A percentile compares a stretch with the other conserved stretches of the same genome.
Conservation (phyloP, 768 basidiomycete genomes). For the Vararia minispora region DNA sequence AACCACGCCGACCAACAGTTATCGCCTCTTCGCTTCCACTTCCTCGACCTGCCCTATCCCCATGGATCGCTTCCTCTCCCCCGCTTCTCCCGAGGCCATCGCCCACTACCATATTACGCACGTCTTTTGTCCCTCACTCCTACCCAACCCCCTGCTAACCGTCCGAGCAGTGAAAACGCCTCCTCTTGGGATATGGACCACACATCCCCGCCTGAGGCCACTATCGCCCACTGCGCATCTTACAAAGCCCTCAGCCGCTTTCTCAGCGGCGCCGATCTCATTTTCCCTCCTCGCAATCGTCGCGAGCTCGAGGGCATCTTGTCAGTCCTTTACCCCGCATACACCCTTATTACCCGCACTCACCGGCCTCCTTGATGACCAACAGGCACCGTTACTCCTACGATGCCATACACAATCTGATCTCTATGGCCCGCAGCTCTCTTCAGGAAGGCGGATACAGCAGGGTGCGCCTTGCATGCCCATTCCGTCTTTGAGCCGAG, state of each 20-base stretch:
- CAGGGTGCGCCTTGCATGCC: slow-evolving; percentile 26
- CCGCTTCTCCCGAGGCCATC: slow-evolving; percentile 61
- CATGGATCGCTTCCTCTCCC: slow-evolving; percentile 67
- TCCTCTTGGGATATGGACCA: slow-evolving; percentile 62
- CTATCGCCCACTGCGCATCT: slow-evolving; percentile 70
- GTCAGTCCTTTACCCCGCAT: slow-evolving; percentile 32
- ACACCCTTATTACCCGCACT: slow-evolving; percentile 2
- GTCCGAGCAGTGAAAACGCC: slow-evolving; percentile 44
- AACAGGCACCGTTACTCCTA: slow-evolving; percentile 62
- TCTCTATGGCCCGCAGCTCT: slow-evolving; percentile 54
- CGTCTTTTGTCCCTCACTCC: slow-evolving; percentile 18
- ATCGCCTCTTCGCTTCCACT: no score
- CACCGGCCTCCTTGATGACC: no score
- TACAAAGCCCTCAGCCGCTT: slow-evolving; percentile 73
- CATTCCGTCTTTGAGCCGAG: slow-evolving; percentile 6
- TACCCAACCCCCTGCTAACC: slow-evolving; percentile 6
- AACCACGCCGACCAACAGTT: no score
- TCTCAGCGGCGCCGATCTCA: slow-evolving; percentile 58
- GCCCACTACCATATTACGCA: slow-evolving; percentile 63
- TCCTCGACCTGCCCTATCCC: slow-evolving; percentile 1
- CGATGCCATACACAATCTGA: slow-evolving; percentile 74
- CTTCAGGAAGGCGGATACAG: slow-evolving; percentile 49
- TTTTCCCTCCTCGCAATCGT: slow-evolving; percentile 54
- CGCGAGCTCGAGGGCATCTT: slow-evolving; percentile 61
- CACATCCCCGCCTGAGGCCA: slow-evolving; percentile 57